These are phyloP conservation scores for Fusarium penzigii DNA, from an alignment of 2,329 filamentous ascomycete genomes.

Conservation along the genomic window DNA sequence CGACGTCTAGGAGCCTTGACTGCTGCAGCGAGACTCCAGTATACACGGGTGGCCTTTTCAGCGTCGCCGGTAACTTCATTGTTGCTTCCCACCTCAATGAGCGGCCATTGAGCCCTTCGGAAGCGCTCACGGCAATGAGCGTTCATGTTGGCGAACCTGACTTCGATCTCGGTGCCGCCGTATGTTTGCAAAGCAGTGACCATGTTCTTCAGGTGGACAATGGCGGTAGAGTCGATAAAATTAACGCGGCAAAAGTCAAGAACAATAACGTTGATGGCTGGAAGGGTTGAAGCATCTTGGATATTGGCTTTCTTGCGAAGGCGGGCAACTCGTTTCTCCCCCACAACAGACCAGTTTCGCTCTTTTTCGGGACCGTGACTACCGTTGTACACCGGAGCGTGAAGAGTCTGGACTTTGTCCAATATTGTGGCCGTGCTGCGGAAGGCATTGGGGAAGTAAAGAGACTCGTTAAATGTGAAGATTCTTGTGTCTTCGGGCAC, in stretches of 20 bases:
- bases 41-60: slow-evolving; percentile 9
- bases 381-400: slow-evolving; percentile 41
- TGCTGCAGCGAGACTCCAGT: slow-evolving; percentile 18
- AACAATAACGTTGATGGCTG: slow-evolving; percentile 48
- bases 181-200: slow-evolving; percentile 50
- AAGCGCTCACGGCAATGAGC: slow-evolving; percentile 43
- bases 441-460: slow-evolving; percentile 64
- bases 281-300: slow-evolving; percentile 29
- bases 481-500: slow-evolving; percentile 53
- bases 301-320: slow-evolving; percentile 45
- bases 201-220: slow-evolving; percentile 50
- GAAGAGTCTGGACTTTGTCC: slow-evolving; percentile 48
- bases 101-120: slow-evolving; percentile 39
- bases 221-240: slow-evolving; percentile 55
- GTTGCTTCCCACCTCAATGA: slow-evolving; percentile 12
- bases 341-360: slow-evolving; percentile 56
- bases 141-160: slow-evolving; percentile 51
- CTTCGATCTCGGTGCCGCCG: slow-evolving; percentile 45
- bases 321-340: slow-evolving; percentile 46
- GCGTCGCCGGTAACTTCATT: slow-evolving; percentile 6
- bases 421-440: slow-evolving; percentile 50
- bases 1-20: slow-evolving; percentile 20
- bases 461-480: slow-evolving; percentile 56
- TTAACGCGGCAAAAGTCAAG: slow-evolving; percentile 54
- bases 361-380: slow-evolving; percentile 34